These are phyloP conservation scores for Aspergillus persii DNA, from an alignment of 2,329 filamentous ascomycete species.

Conservation along the genomic window DNA sequence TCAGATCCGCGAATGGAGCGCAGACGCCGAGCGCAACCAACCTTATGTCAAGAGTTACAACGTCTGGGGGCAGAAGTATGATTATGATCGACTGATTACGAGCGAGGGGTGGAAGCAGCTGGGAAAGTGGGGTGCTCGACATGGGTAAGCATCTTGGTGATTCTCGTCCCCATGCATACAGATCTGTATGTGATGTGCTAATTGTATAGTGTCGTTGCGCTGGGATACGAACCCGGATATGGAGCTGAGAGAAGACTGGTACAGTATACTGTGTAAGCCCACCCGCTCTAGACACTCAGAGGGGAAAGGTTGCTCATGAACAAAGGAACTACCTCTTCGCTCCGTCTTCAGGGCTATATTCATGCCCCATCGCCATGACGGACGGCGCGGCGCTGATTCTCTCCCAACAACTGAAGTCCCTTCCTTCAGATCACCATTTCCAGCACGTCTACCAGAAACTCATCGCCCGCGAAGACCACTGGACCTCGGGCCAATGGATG, in stretches of 20 bases:
- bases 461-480: conserved; percentile 37
- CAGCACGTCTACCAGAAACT: conserved; percentile 7
- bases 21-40: conserved; percentile 64
- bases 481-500: conserved; percentile 79
- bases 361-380: conserved; percentile 65
- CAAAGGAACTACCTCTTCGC: conserved; percentile 55
- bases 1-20: conserved; percentile 33
- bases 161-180: not conserved
- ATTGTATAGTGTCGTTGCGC: conserved; percentile 20
- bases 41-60: conserved; percentile 61
- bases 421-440: conserved; percentile 9
- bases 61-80: conserved; percentile 56
- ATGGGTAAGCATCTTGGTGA: conserved; percentile 21
- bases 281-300: not conserved
- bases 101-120: conserved; percentile 61
- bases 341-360: conserved; percentile 58
- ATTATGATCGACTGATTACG: conserved; percentile 60
- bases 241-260: conserved; percentile 22
- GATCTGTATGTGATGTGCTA: not conserved
- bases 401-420: conserved; percentile 14
- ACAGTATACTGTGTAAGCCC: conserved; percentile 28
- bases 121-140: conserved; percentile 33
- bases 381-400: conserved; percentile 39
- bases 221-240: conserved; percentile 23
- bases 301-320: not conserved